Evolutionary conservation across 202 grass and related monocot genomes (phyloP).

Genomic region (Hordeum pubiflorum): DNA sequence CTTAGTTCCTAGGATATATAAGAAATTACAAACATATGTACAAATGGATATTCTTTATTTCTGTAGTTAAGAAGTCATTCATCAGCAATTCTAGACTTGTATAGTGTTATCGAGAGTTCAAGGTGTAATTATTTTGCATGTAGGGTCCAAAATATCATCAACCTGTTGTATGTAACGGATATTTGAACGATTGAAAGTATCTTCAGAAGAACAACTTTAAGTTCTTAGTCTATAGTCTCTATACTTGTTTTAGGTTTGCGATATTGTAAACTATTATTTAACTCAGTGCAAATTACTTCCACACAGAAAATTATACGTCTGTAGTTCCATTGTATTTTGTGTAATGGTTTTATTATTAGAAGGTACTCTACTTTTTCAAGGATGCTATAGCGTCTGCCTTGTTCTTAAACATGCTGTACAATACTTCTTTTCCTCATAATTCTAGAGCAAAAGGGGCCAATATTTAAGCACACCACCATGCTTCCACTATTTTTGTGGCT

Average conservation of each 20-base stretch:
- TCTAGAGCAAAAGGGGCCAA: not conserved
- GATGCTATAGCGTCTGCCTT: not conserved
- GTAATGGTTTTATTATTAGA: not conserved
- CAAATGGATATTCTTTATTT: conserved; percentile 4
- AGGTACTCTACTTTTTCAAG: not conserved
- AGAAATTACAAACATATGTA: not conserved
- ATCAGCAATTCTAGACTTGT: not conserved
- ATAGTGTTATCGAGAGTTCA: conserved; percentile 4
- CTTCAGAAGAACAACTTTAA: not conserved
- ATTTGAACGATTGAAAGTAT: not conserved
- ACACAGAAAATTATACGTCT: not conserved
- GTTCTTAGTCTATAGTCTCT: not conserved
- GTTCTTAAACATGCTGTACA: not conserved
- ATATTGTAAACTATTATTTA: conserved; percentile 1
- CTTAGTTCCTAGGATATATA: not conserved
- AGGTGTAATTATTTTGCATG: not conserved
- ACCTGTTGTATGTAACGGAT: not conserved
- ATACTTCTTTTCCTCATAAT: not conserved
- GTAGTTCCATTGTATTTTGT: not conserved
- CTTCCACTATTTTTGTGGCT: not conserved
- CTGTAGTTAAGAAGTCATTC: not conserved
- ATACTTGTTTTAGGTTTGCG: not conserved
- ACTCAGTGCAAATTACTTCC: not conserved
- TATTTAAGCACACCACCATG: conserved; percentile 16
- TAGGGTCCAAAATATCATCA: not conserved